phyloP scores from a whole-genome alignment of 2,329 filamentous ascomycete species.

The Diaporthe humulicola region DNA sequence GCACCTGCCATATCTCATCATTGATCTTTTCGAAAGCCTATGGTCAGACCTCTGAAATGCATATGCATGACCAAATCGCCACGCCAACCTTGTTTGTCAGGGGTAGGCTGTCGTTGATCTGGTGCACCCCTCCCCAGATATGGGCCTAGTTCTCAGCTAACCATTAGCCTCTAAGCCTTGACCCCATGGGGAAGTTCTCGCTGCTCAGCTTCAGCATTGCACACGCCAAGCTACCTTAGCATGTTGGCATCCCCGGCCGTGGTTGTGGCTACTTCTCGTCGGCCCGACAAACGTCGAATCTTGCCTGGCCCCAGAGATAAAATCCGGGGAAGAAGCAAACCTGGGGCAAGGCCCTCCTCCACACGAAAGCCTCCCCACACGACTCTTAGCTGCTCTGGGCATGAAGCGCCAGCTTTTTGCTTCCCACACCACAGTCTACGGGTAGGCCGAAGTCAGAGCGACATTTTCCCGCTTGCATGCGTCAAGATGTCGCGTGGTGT shows the following conservation, averaged over 20 bases:
- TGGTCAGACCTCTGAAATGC: neutral
- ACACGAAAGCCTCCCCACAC: constrained; percentile 7
- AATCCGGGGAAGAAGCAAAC: constrained; percentile 27
- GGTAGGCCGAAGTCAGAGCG: constrained; percentile 21
- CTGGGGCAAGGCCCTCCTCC: constrained; percentile 18
- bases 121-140: neutral
- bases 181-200: constrained; percentile 31
- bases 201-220: constrained; percentile 11
- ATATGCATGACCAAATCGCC: neutral
- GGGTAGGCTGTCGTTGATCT: neutral
- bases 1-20: neutral
- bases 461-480: constrained; percentile 22
- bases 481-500: neutral
- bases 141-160: constrained; percentile 28
- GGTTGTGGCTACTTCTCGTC: neutral
- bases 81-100: constrained; percentile 15
- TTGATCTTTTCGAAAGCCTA: neutral
- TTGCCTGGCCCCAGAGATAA: neutral
- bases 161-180: constrained; percentile 13
- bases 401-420: neutral
- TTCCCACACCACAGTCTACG: constrained; percentile 16
- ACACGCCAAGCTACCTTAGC: constrained; percentile 13
- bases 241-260: neutral
- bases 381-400: constrained; percentile 12
- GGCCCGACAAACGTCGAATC: constrained; percentile 25